A percentile compares a stretch with the other conserved stretches of the same genome.
Conservation (phyloP, 441 rosid species). For the Pelargonium myrrhifolium region DNA sequence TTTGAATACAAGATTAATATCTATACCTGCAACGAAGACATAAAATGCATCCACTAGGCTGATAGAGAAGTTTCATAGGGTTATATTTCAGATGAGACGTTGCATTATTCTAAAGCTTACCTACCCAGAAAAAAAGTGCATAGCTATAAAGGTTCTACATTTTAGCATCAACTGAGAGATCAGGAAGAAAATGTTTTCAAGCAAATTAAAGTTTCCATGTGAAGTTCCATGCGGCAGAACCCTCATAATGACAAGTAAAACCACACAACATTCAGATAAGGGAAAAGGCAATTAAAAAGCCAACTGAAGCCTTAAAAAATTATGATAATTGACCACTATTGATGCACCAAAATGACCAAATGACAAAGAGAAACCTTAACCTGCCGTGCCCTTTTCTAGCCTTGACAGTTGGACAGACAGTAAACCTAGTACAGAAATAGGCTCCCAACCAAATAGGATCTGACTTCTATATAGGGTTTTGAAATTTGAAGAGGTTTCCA, state of each 20-base stretch:
- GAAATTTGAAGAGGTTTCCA: no score
- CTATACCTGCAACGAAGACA: background rate
- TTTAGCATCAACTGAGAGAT: constrained; percentile 4
- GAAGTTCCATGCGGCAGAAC: background rate
- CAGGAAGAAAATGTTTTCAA: background rate
- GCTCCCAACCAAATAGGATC: constrained; percentile 1
- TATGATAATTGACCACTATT: background rate
- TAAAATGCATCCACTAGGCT: no score
- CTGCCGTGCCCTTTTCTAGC: background rate
- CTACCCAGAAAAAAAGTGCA: background rate
- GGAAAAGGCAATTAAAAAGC: background rate
- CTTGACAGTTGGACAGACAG: background rate
- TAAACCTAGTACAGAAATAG: background rate
- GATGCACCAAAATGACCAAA: no score
- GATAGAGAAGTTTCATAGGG: background rate
- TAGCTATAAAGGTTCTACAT: background rate
- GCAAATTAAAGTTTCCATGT: background rate
- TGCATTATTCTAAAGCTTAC: background rate
- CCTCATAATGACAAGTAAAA: background rate
- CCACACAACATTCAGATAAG: background rate
- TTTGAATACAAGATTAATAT: constrained; percentile 4
- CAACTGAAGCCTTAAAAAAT: background rate
- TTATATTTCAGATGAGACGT: background rate
- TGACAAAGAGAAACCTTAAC: background rate
- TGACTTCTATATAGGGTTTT: background rate